phyloP scores from a whole-genome alignment of 306 rosid genomes.

The Castanopsis chinensis region DNA sequence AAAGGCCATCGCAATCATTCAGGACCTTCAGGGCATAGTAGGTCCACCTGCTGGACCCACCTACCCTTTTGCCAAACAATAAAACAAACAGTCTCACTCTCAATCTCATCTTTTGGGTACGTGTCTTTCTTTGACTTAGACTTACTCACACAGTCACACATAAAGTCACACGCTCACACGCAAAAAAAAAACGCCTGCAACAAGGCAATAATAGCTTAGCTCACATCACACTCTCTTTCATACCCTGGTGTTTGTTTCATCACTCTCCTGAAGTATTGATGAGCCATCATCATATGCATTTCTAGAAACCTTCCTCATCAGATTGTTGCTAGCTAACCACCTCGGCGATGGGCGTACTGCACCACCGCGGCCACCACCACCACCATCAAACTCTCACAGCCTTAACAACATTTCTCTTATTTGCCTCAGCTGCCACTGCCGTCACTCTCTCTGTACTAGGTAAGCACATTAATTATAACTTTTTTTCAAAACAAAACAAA shows the following conservation, averaged over 20 bases:
- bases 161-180: conserved; percentile 30
- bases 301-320: background rate
- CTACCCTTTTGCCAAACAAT: conserved; percentile 28
- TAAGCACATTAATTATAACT: conserved; percentile 7
- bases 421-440: conserved; percentile 40
- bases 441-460: conserved; percentile 40
- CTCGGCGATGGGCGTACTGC: conserved; percentile 52
- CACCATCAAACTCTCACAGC: conserved; percentile 35
- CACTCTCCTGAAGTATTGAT: too few relatives aligned
- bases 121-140: conserved; percentile 58
- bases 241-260: too few relatives aligned
- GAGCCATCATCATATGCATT: background rate
- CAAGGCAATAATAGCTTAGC: conserved; percentile 6
- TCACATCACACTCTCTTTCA: background rate
- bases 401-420: conserved; percentile 53
- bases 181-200: conserved; percentile 28
- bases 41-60: conserved; percentile 13
- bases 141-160: conserved; percentile 15
- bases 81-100: conserved; percentile 25
- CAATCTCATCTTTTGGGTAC: conserved; percentile 18
- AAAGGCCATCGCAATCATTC: conserved; percentile 40
- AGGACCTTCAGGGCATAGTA: conserved; percentile 32
- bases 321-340: conserved; percentile 26
- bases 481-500: too few relatives aligned
- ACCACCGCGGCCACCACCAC: conserved; percentile 26